A percentile compares a stretch with the other conserved stretches of the same genome.
Evolutionary conservation across 495 filamentous ascomycete species (phyloP).

Genomic region (Talaromyces nanjingensis): DNA sequence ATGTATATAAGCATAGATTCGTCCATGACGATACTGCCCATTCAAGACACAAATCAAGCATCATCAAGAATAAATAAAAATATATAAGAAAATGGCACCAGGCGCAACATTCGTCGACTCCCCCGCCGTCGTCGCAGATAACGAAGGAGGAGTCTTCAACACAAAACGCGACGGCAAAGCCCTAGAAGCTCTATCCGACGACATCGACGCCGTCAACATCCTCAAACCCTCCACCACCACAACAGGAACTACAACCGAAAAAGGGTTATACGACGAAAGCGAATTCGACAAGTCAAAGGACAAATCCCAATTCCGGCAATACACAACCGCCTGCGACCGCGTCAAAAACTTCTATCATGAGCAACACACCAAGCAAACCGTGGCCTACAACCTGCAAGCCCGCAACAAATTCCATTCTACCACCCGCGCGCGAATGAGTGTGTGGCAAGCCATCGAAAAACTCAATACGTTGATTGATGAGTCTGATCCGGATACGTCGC

Average conservation of each 20-base stretch:
- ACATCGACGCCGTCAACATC: constrained; percentile 75
- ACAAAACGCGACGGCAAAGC: constrained; percentile 53
- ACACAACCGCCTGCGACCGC: constrained; percentile 67
- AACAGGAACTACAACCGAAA: constrained; percentile 20
- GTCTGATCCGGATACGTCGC: constrained; percentile 77
- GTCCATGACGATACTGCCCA: neutral
- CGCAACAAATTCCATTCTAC: constrained; percentile 63
- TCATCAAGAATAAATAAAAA: neutral
- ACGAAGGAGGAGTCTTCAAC: constrained; percentile 23
- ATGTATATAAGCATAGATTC: neutral
- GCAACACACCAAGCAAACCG: constrained; percentile 78
- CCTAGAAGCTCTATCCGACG: constrained; percentile 76
- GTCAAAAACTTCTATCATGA: constrained; percentile 79
- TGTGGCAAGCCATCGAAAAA: constrained; percentile 89
- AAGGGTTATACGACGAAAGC: constrained; percentile 53
- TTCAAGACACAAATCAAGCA: neutral
- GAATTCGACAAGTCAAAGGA: constrained; percentile 71
- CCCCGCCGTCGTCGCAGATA: no score
- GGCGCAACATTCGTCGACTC: neutral
- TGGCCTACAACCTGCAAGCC: constrained; percentile 73
- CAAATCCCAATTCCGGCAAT: constrained; percentile 75
- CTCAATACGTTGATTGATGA: constrained; percentile 85
- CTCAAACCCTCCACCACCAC: constrained; percentile 51
- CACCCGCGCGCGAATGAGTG: constrained; percentile 64
- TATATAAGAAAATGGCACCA: constrained; percentile 1